Evolutionary conservation across 805 yeast genomes (phyloP), one percentile per base, ranked within the genome.

Genomic region (Lachancea kluyveri): DNA sequence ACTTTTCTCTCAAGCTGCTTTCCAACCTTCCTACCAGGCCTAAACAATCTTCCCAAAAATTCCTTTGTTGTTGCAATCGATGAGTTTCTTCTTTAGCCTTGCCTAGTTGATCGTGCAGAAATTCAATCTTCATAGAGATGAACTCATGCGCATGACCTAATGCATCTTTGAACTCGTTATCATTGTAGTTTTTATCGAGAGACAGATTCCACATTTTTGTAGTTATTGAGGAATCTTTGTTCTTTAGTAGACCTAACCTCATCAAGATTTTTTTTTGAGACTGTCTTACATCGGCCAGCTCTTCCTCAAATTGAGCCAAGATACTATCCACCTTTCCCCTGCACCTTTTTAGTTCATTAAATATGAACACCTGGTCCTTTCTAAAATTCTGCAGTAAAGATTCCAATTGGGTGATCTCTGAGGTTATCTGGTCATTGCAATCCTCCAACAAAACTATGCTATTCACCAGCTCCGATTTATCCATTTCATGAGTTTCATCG

Each of bases 291-390:
- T 24, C 37, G 8, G 17, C 18, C 11, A 54, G 10, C 22, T 48
- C 40, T 6, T 36, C 35, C 18, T 41, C 33, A 3, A 49, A 27
- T 19, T 24, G 21, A 14, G 24, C 27, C 4, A 38, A 37, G 17
- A 45, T 40, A 23, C 17, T 33, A 23, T 40, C 38, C 22, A 50
- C 36, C 24, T 37, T 39, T 3, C 30, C 29, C 4, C 25, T 26
- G 11, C 42, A 44, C n/a, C 25, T 25, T 27, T 30, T 39, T 17
- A 46, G 25, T 32, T 56, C 60, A 8, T 35, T 39, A 9, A 41
- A 36, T 3, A 56, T 28, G 23, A 56, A 51, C 6, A 27, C 32
- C 17, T 39, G 33, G 29, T 56, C 59, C 24, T 50, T 51, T n/a
- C 37, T 37, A 21, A 45, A 38, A 8, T 43, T 40, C 5, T 39